Conservation (phyloP, 2,329 filamentous ascomycete genomes). For the Aulographum hederae region DNA sequence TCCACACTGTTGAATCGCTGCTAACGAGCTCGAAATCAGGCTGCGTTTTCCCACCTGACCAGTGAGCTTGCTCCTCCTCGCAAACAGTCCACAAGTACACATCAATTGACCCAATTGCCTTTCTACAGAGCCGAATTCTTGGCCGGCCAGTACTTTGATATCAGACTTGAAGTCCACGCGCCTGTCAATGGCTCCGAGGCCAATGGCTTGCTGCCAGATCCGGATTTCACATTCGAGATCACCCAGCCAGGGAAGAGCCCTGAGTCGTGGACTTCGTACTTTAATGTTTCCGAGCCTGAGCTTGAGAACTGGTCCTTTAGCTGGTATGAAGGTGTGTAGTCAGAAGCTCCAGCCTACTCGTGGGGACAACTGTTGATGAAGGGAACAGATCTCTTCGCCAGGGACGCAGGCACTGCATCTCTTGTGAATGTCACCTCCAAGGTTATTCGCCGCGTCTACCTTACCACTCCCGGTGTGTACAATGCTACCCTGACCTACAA, state of each 20-base stretch:
- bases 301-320: slow-evolving; percentile 67
- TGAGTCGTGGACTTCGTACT: slow-evolving; percentile 44
- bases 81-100: slow-evolving; percentile 1
- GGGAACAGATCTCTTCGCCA: slow-evolving; percentile 49
- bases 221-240: slow-evolving; percentile 59
- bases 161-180: slow-evolving; percentile 66
- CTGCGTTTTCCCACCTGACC: slow-evolving; percentile 39
- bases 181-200: slow-evolving; percentile 67
- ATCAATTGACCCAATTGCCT: slow-evolving; percentile 1
- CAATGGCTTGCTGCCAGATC: slow-evolving; percentile 51
- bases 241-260: slow-evolving; percentile 42
- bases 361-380: not conserved
- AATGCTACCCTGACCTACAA: slow-evolving; percentile 61
- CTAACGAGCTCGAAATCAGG: too few species aligned
- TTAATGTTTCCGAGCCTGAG: slow-evolving; percentile 49
- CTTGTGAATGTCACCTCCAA: slow-evolving; percentile 68
- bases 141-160: slow-evolving; percentile 67
- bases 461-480: slow-evolving; percentile 67
- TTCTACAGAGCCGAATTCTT: slow-evolving; percentile 51
- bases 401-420: slow-evolving; percentile 49
- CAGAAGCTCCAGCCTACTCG: not conserved
- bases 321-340: slow-evolving; percentile 52
- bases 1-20: too few species aligned
- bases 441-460: slow-evolving; percentile 54
- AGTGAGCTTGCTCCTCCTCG: too few species aligned